These are phyloP conservation scores for Apodospora peruviana DNA, from an alignment of 495 filamentous ascomycete genomes.

Conservation along the genomic window DNA sequence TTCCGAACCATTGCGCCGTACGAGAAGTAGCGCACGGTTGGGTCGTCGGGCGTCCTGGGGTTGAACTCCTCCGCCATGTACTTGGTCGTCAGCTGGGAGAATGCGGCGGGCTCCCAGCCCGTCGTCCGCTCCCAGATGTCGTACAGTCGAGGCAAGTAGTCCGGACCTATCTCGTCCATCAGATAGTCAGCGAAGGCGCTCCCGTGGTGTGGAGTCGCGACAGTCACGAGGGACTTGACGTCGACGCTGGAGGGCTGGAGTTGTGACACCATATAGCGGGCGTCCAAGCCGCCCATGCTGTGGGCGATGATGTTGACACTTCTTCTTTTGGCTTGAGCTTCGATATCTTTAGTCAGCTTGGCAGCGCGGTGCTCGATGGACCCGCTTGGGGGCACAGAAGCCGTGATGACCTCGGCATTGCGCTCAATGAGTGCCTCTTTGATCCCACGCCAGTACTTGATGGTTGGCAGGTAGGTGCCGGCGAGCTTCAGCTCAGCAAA, in stretches of 20 bases:
- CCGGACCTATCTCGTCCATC: slow-evolving; percentile 62
- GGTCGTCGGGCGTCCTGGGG: slow-evolving; percentile 64
- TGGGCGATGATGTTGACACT: slow-evolving; percentile 87
- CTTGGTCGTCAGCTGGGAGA: slow-evolving; percentile 71
- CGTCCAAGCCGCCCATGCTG: slow-evolving; percentile 73
- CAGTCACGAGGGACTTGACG: slow-evolving; percentile 70
- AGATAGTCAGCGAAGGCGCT: slow-evolving; percentile 80
- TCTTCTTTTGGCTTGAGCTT: slow-evolving; percentile 58
- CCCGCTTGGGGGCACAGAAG: slow-evolving; percentile 70
- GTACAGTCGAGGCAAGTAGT: slow-evolving; percentile 63
- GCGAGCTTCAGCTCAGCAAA: slow-evolving; percentile 79
- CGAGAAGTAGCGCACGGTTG: slow-evolving; percentile 81
- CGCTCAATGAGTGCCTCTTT: slow-evolving; percentile 67
- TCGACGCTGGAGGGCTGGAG: slow-evolving; percentile 66
- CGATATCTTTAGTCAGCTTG: slow-evolving; percentile 60
- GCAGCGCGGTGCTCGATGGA: slow-evolving; percentile 74
- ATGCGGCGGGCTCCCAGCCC: slow-evolving; percentile 74
- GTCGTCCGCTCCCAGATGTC: slow-evolving; percentile 54
- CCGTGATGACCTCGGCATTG: slow-evolving; percentile 72
- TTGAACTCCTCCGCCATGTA: slow-evolving; percentile 88
- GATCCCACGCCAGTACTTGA: slow-evolving; percentile 93
- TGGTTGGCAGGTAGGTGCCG: slow-evolving; percentile 63
- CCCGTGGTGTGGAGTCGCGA: slow-evolving; percentile 84
- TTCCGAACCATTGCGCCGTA: slow-evolving; percentile 70
- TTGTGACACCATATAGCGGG: slow-evolving; percentile 85